Conservation (phyloP, 371 early-diverging fungal species). For the Mortierella sp. region DNA sequence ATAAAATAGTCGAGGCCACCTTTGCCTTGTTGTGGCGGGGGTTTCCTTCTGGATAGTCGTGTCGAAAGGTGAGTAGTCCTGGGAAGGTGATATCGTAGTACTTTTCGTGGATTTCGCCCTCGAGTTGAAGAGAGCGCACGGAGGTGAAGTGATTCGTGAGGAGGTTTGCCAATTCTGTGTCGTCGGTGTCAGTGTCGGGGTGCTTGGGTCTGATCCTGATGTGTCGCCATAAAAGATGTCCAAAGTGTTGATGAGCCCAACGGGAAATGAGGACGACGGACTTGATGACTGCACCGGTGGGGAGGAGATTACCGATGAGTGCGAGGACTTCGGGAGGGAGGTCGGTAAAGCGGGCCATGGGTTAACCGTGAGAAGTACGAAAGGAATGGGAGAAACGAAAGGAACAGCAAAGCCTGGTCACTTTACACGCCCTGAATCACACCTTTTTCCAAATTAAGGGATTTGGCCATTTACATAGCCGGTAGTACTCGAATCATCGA, state of each 20-base stretch:
- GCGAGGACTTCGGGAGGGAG: neutral
- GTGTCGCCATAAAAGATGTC: neutral
- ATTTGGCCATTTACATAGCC: too few species aligned
- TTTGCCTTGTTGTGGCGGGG: neutral
- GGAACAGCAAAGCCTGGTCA: too few species aligned
- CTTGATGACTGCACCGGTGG: neutral
- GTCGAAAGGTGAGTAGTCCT: neutral
- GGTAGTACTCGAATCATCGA: too few species aligned
- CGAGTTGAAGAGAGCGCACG: neutral
- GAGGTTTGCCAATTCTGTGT: neutral
- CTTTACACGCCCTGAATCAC: too few species aligned
- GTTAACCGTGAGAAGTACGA: too few species aligned
- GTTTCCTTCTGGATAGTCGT: too few species aligned
- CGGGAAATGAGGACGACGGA: neutral
- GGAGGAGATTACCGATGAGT: neutral
- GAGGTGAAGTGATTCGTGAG: neutral
- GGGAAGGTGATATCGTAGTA: neutral
- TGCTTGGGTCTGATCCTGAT: neutral
- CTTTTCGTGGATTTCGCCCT: neutral
- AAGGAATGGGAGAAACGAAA: too few species aligned
- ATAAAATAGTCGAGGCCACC: neutral
- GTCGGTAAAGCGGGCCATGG: too few species aligned
- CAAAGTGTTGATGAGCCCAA: neutral
- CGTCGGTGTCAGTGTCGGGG: neutral
- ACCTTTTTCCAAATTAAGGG: too few species aligned